phyloP scores from a whole-genome alignment of 305 asterid species.

The Fraxinus ornus region DNA sequence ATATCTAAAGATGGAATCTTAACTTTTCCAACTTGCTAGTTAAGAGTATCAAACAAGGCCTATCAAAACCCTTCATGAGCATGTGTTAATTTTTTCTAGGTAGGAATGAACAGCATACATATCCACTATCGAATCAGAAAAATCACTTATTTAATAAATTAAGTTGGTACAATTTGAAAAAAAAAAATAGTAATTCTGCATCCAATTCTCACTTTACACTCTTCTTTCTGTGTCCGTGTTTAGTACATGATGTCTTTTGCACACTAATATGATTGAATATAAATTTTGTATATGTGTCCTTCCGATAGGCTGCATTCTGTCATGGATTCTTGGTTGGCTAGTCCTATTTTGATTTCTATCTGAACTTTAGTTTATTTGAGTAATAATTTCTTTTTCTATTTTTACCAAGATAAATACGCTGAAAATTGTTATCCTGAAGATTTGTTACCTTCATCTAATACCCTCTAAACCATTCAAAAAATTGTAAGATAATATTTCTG shows the following conservation, averaged over 20 bases:
- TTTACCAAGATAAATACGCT: not conserved
- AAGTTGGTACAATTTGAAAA: not conserved
- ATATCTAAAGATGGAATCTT: not conserved
- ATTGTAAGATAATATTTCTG: conserved; percentile 6
- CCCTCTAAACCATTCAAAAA: not conserved
- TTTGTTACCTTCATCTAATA: not conserved
- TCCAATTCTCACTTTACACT: not conserved
- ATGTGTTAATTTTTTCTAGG: not conserved
- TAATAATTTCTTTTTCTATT: too few relatives aligned
- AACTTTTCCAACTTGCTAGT: not conserved
- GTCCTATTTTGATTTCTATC: not conserved
- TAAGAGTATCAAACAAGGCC: not conserved
- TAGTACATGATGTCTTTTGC: not conserved
- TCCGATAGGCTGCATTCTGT: not conserved
- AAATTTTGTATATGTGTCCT: not conserved
- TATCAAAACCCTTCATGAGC: not conserved
- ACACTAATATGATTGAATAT: conserved; percentile 3
- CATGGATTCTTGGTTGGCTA: not conserved
- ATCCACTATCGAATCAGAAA: not conserved
- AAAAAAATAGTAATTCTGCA: not conserved
- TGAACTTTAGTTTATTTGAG: not conserved
- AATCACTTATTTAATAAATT: not conserved
- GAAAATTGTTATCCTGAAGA: not conserved
- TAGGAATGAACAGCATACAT: not conserved
- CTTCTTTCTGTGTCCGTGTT: not conserved